A percentile compares a stretch with the other conserved stretches of the same genome.
Evolutionary conservation across 352 stramenopile genomes (phyloP).

Genomic region (Pythium aristosporum): DNA sequence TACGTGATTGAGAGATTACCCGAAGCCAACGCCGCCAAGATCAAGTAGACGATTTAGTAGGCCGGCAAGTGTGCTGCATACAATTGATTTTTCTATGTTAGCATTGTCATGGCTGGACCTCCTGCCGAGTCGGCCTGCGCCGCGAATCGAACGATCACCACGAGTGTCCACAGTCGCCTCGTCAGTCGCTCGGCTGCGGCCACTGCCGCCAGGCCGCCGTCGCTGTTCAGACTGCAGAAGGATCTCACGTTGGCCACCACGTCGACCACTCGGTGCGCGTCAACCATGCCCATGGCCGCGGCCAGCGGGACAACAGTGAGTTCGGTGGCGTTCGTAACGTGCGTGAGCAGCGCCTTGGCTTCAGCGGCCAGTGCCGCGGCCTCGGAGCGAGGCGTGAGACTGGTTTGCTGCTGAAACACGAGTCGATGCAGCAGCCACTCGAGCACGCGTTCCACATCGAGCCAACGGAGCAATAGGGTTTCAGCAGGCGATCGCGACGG

Average conservation of each 20-base stretch:
- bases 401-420: slow-evolving; percentile 15
- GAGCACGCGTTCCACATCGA: slow-evolving; percentile 10
- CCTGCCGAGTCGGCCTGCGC: neutral
- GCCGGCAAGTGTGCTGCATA: neutral
- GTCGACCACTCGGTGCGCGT: neutral
- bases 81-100: neutral
- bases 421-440: slow-evolving; percentile 16
- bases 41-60: slow-evolving; percentile 58
- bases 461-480: neutral
- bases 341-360: slow-evolving; percentile 1
- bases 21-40: slow-evolving; percentile 92
- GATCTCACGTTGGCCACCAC: neutral
- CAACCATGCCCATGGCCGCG: neutral
- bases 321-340: neutral
- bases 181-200: neutral
- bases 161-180: slow-evolving; percentile 2
- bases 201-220: neutral
- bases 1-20: slow-evolving; percentile 99
- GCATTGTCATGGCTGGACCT: no score
- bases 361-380: neutral
- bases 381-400: slow-evolving; percentile 12
- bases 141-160: slow-evolving; percentile 10
- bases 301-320: neutral
- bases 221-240: slow-evolving; percentile 1
- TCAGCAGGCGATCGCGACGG: neutral